These are phyloP conservation scores for Chrysosphaeria jannelii DNA, from an alignment of 2,329 filamentous ascomycete genomes.

Conservation along the genomic window DNA sequence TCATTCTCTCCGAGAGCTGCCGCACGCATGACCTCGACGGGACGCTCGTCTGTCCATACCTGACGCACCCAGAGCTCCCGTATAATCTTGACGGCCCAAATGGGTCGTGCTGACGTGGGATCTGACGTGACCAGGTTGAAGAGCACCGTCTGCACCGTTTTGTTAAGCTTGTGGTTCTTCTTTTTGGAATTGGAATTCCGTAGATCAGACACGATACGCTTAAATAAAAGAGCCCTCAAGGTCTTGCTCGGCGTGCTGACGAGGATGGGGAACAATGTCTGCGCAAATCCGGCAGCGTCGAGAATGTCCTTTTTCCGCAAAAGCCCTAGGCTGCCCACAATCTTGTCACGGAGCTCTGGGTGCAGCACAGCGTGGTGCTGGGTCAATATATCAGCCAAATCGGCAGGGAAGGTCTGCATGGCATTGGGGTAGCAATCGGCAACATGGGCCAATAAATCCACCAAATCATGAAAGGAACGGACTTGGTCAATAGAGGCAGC, in stretches of 20 bases:
- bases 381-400: slow-evolving; percentile 53
- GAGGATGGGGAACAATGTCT: slow-evolving; percentile 86
- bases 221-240: slow-evolving; percentile 54
- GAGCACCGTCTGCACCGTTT: slow-evolving; percentile 72
- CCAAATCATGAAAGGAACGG: slow-evolving; percentile 63
- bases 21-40: slow-evolving; percentile 96
- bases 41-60: slow-evolving; percentile 71
- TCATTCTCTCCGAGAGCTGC: slow-evolving; percentile 69
- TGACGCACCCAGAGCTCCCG: slow-evolving; percentile 90
- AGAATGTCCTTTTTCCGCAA: slow-evolving; percentile 77
- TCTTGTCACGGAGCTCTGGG: slow-evolving; percentile 68
- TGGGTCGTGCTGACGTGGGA: slow-evolving; percentile 50
- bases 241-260: slow-evolving; percentile 71
- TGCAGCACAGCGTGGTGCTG: slow-evolving; percentile 62
- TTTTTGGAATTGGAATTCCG: slow-evolving; percentile 63
- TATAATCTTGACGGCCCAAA: slow-evolving; percentile 91
- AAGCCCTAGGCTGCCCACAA: slow-evolving; percentile 69
- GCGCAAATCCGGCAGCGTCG: slow-evolving; percentile 41
- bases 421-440: slow-evolving; percentile 76
- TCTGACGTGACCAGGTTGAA: slow-evolving; percentile 79
- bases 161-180: slow-evolving; percentile 78
- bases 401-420: slow-evolving; percentile 44
- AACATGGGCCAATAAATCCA: slow-evolving; percentile 81
- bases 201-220: slow-evolving; percentile 73
- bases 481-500: slow-evolving; percentile 50